A percentile compares a stretch with the other conserved stretches of the same genome.
These are phyloP conservation scores for Vitis hybrid DNA, from an alignment of 177 flowering plant genomes.

Conservation along the genomic window DNA sequence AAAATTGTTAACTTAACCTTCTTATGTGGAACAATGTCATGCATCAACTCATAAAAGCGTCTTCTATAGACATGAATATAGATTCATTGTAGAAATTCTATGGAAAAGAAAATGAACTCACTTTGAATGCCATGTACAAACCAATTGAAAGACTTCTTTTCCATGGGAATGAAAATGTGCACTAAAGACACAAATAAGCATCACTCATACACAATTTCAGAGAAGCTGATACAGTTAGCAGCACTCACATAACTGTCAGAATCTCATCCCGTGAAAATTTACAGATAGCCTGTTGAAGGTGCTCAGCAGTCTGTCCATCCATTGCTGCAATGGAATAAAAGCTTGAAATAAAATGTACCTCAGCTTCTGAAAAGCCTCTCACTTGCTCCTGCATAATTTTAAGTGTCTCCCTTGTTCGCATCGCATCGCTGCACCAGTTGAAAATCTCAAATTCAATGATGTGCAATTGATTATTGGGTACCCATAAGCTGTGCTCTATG, in stretches of 20 bases:
- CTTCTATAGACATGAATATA: not conserved
- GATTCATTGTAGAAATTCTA: not conserved
- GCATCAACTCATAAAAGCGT: not conserved
- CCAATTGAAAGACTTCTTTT: no score
- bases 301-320: conserved; percentile 98
- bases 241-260: conserved; percentile 79
- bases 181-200: not conserved
- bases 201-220: conserved; percentile 5
- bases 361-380: conserved; percentile 61
- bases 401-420: conserved; percentile 77
- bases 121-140: not conserved
- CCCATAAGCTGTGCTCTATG: not conserved
- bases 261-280: conserved; percentile 70
- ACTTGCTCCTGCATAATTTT: conserved; percentile 80
- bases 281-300: conserved; percentile 71
- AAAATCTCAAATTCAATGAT: not conserved
- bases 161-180: not conserved
- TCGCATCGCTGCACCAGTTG: conserved; percentile 63
- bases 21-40: not conserved
- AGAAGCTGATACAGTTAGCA: not conserved
- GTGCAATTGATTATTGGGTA: not conserved
- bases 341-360: conserved; percentile 78
- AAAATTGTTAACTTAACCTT: no score
- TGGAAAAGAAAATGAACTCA: not conserved
- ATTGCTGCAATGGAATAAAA: conserved; percentile 93